A percentile compares a stretch with the other conserved stretches of the same genome.
Conservation (phyloP, 2,329 filamentous ascomycete genomes). For the Pseudocercospora fuligena region DNA sequence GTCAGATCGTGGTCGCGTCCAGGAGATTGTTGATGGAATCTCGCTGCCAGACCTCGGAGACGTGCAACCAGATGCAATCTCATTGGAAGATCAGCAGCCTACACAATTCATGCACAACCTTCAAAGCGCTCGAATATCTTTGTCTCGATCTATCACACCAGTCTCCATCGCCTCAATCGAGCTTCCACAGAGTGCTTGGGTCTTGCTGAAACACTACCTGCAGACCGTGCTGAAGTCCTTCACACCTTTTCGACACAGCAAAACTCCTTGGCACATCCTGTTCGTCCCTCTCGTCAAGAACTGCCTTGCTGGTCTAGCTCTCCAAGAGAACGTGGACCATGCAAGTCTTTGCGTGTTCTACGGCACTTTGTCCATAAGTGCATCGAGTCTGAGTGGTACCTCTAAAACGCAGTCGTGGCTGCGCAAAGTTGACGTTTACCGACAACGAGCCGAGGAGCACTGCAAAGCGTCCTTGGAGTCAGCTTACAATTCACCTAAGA, state of each 20-base stretch:
- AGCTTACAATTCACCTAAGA: background rate
- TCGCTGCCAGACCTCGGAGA: background rate
- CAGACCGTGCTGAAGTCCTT: background rate
- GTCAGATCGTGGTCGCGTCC: background rate
- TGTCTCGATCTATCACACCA: background rate
- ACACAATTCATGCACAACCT: background rate
- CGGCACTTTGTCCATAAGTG: conserved; percentile 12
- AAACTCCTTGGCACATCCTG: conserved; percentile 15
- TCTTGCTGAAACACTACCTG: background rate
- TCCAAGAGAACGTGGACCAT: background rate
- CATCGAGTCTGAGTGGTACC: conserved; percentile 10
- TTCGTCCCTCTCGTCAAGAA: conserved; percentile 13
- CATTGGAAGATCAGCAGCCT: background rate
- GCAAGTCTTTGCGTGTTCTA: conserved; percentile 14
- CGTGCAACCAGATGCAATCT: no score
- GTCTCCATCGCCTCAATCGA: background rate
- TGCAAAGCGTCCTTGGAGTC: conserved; percentile 2
- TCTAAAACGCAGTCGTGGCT: background rate
- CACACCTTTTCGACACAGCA: conserved; percentile 8
- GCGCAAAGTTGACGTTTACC: conserved; percentile 2
- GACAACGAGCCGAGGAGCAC: background rate
- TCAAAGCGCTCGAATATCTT: background rate
- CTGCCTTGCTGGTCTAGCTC: background rate
- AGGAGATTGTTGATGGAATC: background rate
- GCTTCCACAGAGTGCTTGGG: background rate